Percentiles rank a stretch among this genome's conserved stretches.
phyloP scores from a whole-genome alignment of 352 stramenopile genomes.

The Halophytophthora polymorphica region DNA sequence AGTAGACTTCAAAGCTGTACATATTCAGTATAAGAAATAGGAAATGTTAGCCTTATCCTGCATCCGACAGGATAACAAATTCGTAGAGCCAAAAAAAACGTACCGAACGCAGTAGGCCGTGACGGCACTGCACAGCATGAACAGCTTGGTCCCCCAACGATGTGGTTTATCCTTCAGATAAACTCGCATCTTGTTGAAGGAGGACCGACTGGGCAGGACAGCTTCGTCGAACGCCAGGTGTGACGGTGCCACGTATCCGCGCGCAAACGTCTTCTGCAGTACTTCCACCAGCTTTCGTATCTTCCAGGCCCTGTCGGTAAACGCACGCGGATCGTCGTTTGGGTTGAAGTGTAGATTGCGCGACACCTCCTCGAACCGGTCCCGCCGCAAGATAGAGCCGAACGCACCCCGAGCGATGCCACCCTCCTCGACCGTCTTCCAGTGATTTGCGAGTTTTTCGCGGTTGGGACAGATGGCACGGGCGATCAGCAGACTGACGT shows the following conservation, averaged over 20 bases:
- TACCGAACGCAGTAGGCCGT: slow-evolving; percentile 19
- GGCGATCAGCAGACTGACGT: slow-evolving; percentile 1
- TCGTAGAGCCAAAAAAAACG: slow-evolving; percentile 12
- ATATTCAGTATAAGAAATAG: slow-evolving; percentile 6
- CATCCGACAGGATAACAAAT: slow-evolving; percentile 10
- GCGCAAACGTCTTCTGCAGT: slow-evolving; percentile 12
- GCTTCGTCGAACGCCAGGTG: slow-evolving; percentile 19
- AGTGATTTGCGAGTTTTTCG: slow-evolving; percentile 13
- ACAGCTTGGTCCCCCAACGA: slow-evolving; percentile 13
- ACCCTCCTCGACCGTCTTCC: slow-evolving; percentile 5
- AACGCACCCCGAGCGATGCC: slow-evolving; percentile 12
- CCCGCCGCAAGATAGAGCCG: slow-evolving; percentile 1
- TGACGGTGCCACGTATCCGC: slow-evolving; percentile 7
- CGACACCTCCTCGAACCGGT: slow-evolving; percentile 13
- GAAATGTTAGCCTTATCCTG: slow-evolving; percentile 1
- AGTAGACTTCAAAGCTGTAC: slow-evolving; percentile 15
- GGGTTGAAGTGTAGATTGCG: slow-evolving; percentile 18
- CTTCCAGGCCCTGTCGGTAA: slow-evolving; percentile 14
- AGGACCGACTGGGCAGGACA: slow-evolving; percentile 7
- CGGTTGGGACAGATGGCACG: slow-evolving; percentile 10
- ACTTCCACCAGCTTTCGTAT: slow-evolving; percentile 16
- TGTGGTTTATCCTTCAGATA: slow-evolving; percentile 16
- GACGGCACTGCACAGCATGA: slow-evolving; percentile 12
- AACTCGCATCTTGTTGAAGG: slow-evolving; percentile 17
- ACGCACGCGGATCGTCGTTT: slow-evolving; percentile 5